A percentile compares a stretch with the other conserved stretches of the same genome.
These are phyloP conservation scores for Zymoseptoria tritici DNA, from an alignment of 2,329 filamentous ascomycete genomes.

Conservation along the genomic window DNA sequence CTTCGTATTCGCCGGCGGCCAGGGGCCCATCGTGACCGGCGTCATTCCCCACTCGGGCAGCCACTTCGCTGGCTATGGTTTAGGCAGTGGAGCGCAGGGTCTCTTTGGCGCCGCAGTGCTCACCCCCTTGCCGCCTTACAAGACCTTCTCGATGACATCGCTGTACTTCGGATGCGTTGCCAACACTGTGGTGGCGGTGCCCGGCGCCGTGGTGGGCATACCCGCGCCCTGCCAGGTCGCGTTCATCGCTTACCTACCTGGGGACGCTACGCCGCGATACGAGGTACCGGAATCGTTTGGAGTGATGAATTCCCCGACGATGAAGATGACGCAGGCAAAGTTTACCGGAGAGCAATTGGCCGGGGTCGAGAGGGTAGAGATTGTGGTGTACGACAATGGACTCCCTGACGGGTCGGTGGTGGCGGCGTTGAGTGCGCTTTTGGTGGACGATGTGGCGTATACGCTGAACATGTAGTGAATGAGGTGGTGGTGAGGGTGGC, in stretches of 20 bases:
- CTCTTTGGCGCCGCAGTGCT: background rate
- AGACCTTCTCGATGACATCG: background rate
- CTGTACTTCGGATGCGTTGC: background rate
- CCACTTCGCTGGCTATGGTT: background rate
- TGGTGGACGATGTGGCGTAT: background rate
- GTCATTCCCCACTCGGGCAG: background rate
- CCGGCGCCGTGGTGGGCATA: background rate
- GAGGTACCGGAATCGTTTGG: background rate
- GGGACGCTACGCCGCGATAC: background rate
- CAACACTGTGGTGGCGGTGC: background rate
- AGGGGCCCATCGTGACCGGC: background rate
- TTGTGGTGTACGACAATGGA: background rate
- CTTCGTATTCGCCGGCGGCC: background rate
- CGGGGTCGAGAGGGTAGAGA: background rate
- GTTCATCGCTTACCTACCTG: background rate
- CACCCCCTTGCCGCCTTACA: background rate
- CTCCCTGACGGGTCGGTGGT: background rate
- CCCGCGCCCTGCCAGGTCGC: background rate
- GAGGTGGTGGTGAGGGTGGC: too few species aligned
- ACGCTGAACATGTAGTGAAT: background rate
- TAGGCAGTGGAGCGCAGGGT: background rate
- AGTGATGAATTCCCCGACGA: background rate
- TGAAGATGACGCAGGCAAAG: background rate
- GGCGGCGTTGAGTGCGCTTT: background rate
- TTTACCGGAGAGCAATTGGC: background rate